These are phyloP conservation scores for Carex myosuroides DNA, from an alignment of 176 grass and related monocot species.

Conservation along the genomic window DNA sequence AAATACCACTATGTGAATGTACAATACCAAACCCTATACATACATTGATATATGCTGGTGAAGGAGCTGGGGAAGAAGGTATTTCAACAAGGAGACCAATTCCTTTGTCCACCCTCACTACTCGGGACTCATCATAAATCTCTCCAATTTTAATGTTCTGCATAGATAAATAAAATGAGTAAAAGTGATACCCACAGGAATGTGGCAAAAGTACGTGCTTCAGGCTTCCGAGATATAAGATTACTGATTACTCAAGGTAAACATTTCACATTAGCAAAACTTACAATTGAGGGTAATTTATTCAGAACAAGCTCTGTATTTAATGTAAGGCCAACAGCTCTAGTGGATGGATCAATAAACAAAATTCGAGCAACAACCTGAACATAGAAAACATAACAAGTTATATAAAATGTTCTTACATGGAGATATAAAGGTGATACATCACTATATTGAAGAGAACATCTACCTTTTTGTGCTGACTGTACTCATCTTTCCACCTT, in stretches of 20 bases:
- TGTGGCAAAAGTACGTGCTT: not conserved
- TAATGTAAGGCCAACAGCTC: conserved; percentile 91
- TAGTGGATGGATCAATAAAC: conserved; percentile 91
- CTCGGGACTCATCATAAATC: conserved; percentile 66
- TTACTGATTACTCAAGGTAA: not conserved
- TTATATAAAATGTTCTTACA: not conserved
- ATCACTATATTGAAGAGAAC: not conserved
- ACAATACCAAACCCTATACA: conserved; percentile 21
- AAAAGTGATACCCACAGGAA: not conserved
- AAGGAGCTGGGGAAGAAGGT: conserved; percentile 60
- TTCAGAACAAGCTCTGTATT: conserved; percentile 59
- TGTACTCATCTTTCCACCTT: conserved; percentile 85
- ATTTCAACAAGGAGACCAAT: conserved; percentile 85
- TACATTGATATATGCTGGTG: conserved; percentile 82
- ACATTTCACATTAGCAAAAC: conserved; percentile 15
- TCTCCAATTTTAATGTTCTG: conserved; percentile 79
- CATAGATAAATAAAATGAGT: conserved; percentile 5
- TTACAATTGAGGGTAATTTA: conserved; percentile 72
- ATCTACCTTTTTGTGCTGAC: conserved; percentile 74
- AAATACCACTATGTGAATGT: conserved; percentile 5
- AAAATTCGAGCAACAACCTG: conserved; percentile 91
- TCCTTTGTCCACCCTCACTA: conserved; percentile 78
- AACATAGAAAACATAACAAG: conserved; percentile 22
- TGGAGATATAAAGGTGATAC: not conserved
- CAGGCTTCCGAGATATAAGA: not conserved